Conservation (phyloP, 2,329 filamentous ascomycete genomes). For the Botrytis porri region DNA sequence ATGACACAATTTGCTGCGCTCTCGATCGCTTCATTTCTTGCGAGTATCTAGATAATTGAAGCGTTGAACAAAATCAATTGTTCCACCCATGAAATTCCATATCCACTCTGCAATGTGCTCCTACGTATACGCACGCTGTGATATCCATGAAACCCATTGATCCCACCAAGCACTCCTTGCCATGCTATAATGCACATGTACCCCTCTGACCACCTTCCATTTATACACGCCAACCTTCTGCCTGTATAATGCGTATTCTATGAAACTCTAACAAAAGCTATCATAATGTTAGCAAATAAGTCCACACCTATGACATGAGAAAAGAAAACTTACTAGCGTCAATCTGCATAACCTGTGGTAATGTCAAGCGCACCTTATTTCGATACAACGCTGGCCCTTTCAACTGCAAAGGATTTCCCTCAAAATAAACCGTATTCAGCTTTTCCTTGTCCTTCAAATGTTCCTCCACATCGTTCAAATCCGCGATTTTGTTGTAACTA, state of each 20-base stretch:
- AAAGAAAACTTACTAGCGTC: conserved; percentile 78
- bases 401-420: conserved; percentile 86
- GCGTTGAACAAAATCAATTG: neutral
- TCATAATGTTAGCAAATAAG: conserved; percentile 2
- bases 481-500: conserved; percentile 77
- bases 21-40: neutral
- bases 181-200: conserved; percentile 21
- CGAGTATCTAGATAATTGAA: neutral
- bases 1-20: neutral
- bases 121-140: neutral
- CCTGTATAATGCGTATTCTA: conserved; percentile 21
- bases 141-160: conserved; percentile 16
- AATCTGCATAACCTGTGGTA: conserved; percentile 89
- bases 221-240: neutral
- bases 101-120: conserved; percentile 3
- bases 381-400: conserved; percentile 79
- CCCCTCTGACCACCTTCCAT: neutral
- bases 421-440: conserved; percentile 90
- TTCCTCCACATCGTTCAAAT: conserved; percentile 79
- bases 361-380: conserved; percentile 84
- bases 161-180: conserved; percentile 25
- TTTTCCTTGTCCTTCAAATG: conserved; percentile 74
- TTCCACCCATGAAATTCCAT: neutral
- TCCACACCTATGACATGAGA: neutral
- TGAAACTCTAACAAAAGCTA: conserved; percentile 38